Evolutionary conservation across 495 filamentous ascomycete species (phyloP).

Genomic region (Tirmania nivea): DNA sequence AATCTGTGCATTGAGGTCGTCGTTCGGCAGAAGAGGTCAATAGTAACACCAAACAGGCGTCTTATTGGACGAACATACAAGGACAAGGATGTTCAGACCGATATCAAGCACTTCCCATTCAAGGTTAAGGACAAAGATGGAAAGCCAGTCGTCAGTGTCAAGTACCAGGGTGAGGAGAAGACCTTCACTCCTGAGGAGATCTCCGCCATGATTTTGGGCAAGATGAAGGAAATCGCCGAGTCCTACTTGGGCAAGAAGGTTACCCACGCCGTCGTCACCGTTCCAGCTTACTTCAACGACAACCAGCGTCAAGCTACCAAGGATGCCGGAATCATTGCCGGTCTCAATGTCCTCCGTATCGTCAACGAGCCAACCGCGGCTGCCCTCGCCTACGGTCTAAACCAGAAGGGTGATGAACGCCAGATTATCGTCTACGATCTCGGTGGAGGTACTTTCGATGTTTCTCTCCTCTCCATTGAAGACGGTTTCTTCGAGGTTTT

Average conservation of each 20-base stretch:
- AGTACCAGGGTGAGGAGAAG: constrained; percentile 50
- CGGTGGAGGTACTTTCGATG: constrained; percentile 99
- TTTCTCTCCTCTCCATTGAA: constrained; percentile 91
- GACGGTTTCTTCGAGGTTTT: constrained; percentile 94
- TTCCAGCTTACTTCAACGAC: constrained; percentile 99
- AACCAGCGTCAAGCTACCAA: constrained; percentile 96
- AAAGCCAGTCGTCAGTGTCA: constrained; percentile 60
- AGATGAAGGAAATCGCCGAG: constrained; percentile 98
- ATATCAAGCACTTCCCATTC: constrained; percentile 83
- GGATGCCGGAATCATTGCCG: constrained; percentile 85
- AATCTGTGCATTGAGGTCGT: not conserved
- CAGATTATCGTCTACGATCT: constrained; percentile 96
- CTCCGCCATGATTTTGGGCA: constrained; percentile 67
- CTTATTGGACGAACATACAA: constrained; percentile 75
- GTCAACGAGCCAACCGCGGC: constrained; percentile 89
- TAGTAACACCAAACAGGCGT: constrained; percentile 31
- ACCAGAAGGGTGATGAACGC: constrained; percentile 66
- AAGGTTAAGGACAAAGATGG: constrained; percentile 62
- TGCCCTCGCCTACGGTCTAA: constrained; percentile 71
- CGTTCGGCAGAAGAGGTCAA: constrained; percentile 1
- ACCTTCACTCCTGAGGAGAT: constrained; percentile 72
- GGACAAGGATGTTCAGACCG: constrained; percentile 65
- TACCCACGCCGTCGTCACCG: constrained; percentile 89
- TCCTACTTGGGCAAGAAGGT: constrained; percentile 85
- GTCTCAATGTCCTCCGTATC: constrained; percentile 90